Percentiles rank a stretch among this genome's conserved stretches.
phyloP scores from a whole-genome alignment of 2,329 filamentous ascomycete genomes.

The Myriangium duriaei region DNA sequence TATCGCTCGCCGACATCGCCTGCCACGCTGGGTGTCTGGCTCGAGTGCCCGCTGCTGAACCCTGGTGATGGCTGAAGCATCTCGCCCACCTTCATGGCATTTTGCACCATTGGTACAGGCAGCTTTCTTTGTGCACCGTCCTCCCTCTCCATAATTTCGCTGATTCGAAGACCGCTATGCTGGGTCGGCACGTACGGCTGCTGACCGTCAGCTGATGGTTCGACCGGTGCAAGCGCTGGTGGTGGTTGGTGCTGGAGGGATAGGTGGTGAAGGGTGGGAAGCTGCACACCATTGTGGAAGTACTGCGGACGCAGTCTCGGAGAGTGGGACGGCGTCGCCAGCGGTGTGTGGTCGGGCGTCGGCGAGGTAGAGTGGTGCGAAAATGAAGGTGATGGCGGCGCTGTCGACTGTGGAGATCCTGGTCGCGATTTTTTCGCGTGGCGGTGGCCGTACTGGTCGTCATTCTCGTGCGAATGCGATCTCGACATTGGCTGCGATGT shows the following conservation, averaged over 20 bases:
- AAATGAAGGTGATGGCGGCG: conserved; percentile 89
- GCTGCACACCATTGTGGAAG: conserved; percentile 56
- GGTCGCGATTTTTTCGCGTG: conserved; percentile 80
- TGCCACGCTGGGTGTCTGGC: conserved; percentile 63
- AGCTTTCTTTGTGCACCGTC: conserved; percentile 84
- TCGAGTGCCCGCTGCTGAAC: conserved; percentile 63
- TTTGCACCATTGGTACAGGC: conserved; percentile 75
- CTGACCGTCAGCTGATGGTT: conserved; percentile 49
- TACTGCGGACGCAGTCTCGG: conserved; percentile 73
- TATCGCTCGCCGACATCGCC: conserved; percentile 12
- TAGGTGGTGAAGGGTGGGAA: conserved; percentile 72
- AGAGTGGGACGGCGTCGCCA: conserved; percentile 89
- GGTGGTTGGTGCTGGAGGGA: conserved; percentile 45
- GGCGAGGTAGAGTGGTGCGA: conserved; percentile 92
- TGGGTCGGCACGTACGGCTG: conserved; percentile 45
- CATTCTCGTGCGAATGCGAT: conserved; percentile 70
- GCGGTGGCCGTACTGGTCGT: conserved; percentile 66
- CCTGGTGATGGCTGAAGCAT: conserved; percentile 53
- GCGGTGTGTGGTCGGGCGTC: conserved; percentile 95
- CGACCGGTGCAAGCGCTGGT: conserved; percentile 59
- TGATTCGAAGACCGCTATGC: conserved; percentile 63
- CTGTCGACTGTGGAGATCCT: conserved; percentile 88
- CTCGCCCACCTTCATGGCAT: conserved; percentile 59
- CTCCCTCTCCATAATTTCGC: conserved; percentile 81
- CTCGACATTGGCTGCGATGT: conserved; percentile 71